These are phyloP conservation scores for Calonectria multiphialidica DNA, from an alignment of 2,329 filamentous ascomycete species.

Conservation along the genomic window DNA sequence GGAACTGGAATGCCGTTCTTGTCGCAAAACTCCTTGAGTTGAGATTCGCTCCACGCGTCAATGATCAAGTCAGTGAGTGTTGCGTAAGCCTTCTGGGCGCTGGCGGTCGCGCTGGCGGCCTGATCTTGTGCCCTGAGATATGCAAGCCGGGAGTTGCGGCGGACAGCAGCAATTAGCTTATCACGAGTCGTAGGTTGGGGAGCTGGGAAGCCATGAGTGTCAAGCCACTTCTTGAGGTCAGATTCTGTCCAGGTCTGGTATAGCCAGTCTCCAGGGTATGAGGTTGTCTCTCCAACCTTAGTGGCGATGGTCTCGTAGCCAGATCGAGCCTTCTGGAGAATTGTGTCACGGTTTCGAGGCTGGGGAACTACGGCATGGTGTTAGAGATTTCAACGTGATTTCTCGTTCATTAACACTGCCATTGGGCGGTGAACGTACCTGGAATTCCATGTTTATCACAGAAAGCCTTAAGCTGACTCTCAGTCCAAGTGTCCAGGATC, in stretches of 20 bases:
- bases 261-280: conserved; percentile 96
- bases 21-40: conserved; percentile 94
- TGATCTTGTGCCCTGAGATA: conserved; percentile 75
- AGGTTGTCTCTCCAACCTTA: conserved; percentile 78
- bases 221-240: conserved; percentile 93
- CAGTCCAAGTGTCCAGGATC: conserved; percentile 96
- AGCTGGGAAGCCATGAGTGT: conserved; percentile 85
- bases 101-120: conserved; percentile 70
- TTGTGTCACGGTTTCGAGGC: conserved; percentile 85
- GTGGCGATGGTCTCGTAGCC: conserved; percentile 86
- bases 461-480: conserved; percentile 94
- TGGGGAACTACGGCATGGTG: conserved; percentile 72
- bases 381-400: not conserved
- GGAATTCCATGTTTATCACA: conserved; percentile 90
- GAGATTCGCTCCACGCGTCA: conserved; percentile 87
- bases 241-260: conserved; percentile 93
- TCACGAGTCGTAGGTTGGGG: conserved; percentile 89
- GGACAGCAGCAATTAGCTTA: conserved; percentile 88
- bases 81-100: conserved; percentile 77
- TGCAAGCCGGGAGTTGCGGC: conserved; percentile 88
- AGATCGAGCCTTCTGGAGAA: conserved; percentile 82
- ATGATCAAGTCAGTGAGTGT: conserved; percentile 87
- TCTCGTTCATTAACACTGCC: too few species aligned
- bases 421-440: conserved; percentile 52
- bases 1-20: conserved; percentile 89